Conservation (phyloP, 2,329 filamentous ascomycete species). For the Rutstroemia sp. region DNA sequence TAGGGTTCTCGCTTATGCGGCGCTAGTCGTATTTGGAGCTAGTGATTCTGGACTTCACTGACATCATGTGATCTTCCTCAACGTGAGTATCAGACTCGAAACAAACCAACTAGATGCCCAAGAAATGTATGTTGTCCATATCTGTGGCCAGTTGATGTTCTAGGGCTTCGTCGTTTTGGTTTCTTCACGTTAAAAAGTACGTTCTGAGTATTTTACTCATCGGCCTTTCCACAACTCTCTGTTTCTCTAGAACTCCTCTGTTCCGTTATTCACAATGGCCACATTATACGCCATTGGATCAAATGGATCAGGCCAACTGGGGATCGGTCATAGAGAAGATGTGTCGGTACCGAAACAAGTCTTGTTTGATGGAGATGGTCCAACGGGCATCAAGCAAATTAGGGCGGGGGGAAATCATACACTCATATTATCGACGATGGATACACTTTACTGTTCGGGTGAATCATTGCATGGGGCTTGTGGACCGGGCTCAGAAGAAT, state of each 20-base stretch:
- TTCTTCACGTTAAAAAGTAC: too few relatives aligned
- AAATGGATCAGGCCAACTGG: constrained; percentile 70
- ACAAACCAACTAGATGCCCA: too few relatives aligned
- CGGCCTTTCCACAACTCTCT: background rate
- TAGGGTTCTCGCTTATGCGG: constrained; percentile 6
- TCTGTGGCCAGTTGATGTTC: too few relatives aligned
- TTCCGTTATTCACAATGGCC: constrained; percentile 33
- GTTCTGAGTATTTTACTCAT: too few relatives aligned
- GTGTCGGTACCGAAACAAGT: constrained; percentile 58
- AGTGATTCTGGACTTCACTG: background rate
- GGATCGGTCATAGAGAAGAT: constrained; percentile 63
- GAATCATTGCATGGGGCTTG: constrained; percentile 49
- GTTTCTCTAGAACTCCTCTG: too few relatives aligned
- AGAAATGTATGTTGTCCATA: too few relatives aligned
- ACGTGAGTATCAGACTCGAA: too few relatives aligned
- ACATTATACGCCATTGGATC: constrained; percentile 64
- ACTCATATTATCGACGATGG: constrained; percentile 57
- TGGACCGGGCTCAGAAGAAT: constrained; percentile 29
- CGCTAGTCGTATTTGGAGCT: background rate
- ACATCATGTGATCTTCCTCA: background rate
- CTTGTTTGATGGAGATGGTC: constrained; percentile 40
- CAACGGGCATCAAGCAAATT: constrained; percentile 30
- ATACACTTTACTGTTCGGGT: constrained; percentile 59
- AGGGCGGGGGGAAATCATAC: constrained; percentile 81
- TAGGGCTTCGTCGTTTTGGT: too few relatives aligned